Percentiles rank a stretch among this genome's conserved stretches.
Evolutionary conservation across 768 basidiomycete genomes (phyloP).

Genomic region (Lactifluus rugatus): DNA sequence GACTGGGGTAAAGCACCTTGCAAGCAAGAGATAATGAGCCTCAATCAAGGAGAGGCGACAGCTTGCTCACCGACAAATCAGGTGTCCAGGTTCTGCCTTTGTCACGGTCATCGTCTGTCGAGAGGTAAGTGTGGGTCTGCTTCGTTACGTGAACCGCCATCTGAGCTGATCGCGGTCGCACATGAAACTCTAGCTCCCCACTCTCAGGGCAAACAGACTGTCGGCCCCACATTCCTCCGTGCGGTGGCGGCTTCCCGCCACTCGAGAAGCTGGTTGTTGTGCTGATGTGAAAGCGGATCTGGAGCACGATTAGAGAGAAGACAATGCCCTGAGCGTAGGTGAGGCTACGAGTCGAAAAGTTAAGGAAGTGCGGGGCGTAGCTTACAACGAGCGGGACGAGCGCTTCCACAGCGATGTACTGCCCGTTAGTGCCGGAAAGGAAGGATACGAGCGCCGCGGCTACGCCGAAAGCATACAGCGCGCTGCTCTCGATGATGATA

Average conservation of each 20-base stretch:
- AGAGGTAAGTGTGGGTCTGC: neutral
- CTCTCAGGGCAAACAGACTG: too few relatives aligned
- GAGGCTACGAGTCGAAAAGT: neutral
- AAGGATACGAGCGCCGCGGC: neutral
- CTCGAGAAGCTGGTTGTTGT: neutral
- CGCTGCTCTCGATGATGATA: conserved; percentile 1
- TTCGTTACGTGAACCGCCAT: neutral
- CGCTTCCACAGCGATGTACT: neutral
- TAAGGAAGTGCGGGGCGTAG: neutral
- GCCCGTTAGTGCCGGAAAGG: neutral
- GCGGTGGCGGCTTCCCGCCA: neutral
- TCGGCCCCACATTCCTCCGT: neutral
- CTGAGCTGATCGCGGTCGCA: neutral
- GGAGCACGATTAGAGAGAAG: conserved; percentile 4
- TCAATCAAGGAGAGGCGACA: neutral
- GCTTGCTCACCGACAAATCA: neutral
- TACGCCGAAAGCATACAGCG: neutral
- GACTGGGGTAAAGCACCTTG: too few relatives aligned
- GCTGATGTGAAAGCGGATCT: conserved; percentile 2
- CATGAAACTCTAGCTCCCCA: neutral
- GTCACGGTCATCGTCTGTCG: neutral
- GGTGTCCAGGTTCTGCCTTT: neutral
- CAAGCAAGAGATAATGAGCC: too few relatives aligned
- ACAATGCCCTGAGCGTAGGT: neutral
- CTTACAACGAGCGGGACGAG: neutral